Base-by-base conservation (phyloP, 2,329 filamentous ascomycete genomes). In the Pezicula neosporulosa region DNA sequence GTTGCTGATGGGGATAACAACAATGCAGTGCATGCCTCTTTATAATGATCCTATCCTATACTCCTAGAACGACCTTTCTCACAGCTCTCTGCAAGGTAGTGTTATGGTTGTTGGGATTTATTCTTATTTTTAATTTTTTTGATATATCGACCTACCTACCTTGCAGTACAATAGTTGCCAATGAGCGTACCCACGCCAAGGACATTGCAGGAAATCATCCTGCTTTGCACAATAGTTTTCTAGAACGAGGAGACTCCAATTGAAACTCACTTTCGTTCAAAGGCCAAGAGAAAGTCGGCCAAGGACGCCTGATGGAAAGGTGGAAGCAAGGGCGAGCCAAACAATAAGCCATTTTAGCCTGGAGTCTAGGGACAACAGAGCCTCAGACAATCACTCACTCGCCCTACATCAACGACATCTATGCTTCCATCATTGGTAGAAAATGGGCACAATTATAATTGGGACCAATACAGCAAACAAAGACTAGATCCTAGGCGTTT, bases 91-190 rank as follows among this genome's bases (percentile, higher is more conserved):
- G 37, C 21, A 49, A 28, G 36, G 33, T 44, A 41, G 27, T 44
- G 44, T 38, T 18, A 36, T 46, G 45, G 45, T 24, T 39, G 10
- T 36, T 50, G 18, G 37, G n/a, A n/a, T n/a, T n/a, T n/a, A n/a
- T n/a, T n/a, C n/a, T n/a, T n/a, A n/a, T n/a, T n/a, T n/a, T n/a
- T n/a, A n/a, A n/a, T n/a, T 36, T 39, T n/a, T n/a, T 36, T 39
- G 30, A 50, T 55, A 46, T 54, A 53, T 53, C 46, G 39, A 15
- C 24, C 28, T 30, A 47, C 50, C 47, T 55, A 47, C 53, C 50
- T 55, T 55, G 50, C 53, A 55, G 53, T 16, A 39, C 41, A 30
- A 39, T n/a, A 13, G 18, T 46, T 27, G 15, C 18, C 21, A 28
- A 39, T 33, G 24, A 42, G 37, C 3, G 10, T 30, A 24, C 16